phyloP scores from a whole-genome alignment of 1,284 basidiomycete genomes.

The Lentinus polychrous region DNA sequence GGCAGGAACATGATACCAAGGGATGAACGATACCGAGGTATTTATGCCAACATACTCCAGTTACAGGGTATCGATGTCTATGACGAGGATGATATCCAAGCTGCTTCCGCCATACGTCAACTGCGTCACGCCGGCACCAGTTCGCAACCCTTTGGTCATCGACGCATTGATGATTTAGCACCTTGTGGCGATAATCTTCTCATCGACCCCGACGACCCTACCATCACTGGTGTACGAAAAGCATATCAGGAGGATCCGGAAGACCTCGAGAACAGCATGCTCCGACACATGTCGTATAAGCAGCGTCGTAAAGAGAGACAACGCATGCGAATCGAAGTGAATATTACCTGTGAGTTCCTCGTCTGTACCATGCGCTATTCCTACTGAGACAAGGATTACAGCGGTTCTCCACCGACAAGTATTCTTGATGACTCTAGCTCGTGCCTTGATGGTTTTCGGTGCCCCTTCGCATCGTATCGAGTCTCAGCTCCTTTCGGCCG shows the following conservation, averaged over 20 bases:
- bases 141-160: conserved; percentile 9
- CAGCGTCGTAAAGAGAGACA: conserved; percentile 56
- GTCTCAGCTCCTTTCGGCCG: conserved; percentile 65
- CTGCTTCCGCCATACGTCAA: neutral
- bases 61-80: conserved; percentile 37
- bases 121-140: neutral
- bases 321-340: conserved; percentile 61
- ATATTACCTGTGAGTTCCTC: conserved; percentile 49
- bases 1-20: conserved; percentile 2
- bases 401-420: conserved; percentile 51
- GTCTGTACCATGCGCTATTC: neutral
- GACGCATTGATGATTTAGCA: conserved; percentile 10
- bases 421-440: conserved; percentile 60
- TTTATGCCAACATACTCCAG: conserved; percentile 44
- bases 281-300: conserved; percentile 60
- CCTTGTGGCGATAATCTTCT: conserved; percentile 16
- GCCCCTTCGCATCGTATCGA: conserved; percentile 72
- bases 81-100: conserved; percentile 14
- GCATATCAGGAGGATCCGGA: conserved; percentile 47
- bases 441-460: conserved; percentile 60
- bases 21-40: conserved; percentile 21
- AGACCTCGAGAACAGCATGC: conserved; percentile 48
- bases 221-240: conserved; percentile 22
- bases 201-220: conserved; percentile 28
- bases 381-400: conserved; percentile 14